A percentile compares a stretch with the other conserved stretches of the same genome.
Evolutionary conservation across 1,284 basidiomycete genomes (phyloP).

Genomic region (Exobasidium cylindrosporum): DNA sequence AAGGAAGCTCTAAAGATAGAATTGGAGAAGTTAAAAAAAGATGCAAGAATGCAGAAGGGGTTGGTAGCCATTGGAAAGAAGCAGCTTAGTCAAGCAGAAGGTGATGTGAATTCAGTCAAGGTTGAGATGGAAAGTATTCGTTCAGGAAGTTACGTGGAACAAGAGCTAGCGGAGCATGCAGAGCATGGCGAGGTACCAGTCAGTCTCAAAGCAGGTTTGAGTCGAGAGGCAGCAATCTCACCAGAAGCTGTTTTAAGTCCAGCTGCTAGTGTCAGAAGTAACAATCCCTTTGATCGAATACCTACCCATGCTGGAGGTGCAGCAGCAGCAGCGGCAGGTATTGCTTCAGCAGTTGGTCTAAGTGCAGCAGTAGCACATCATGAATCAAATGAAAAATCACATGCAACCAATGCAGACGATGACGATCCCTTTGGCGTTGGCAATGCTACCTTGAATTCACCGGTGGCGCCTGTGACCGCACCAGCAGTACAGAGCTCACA

Average conservation of each 20-base stretch:
- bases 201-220: no score
- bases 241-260: slow-evolving; percentile 45
- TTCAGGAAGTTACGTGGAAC: background rate
- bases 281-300: slow-evolving; percentile 85
- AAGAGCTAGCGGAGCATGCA: slow-evolving; percentile 14
- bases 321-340: slow-evolving; percentile 45
- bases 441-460: slow-evolving; percentile 26
- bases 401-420: slow-evolving; percentile 12
- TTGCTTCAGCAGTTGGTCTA: slow-evolving; percentile 33
- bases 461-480: slow-evolving; percentile 6
- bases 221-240: background rate
- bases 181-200: slow-evolving; percentile 6
- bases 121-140: slow-evolving; percentile 60
- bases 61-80: slow-evolving; percentile 90
- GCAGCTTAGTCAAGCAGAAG: slow-evolving; percentile 81
- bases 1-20: slow-evolving; percentile 70
- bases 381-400: background rate
- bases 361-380: slow-evolving; percentile 35
- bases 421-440: slow-evolving; percentile 39
- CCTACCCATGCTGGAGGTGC: slow-evolving; percentile 52
- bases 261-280: slow-evolving; percentile 66
- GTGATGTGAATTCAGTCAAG: slow-evolving; percentile 69
- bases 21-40: slow-evolving; percentile 85
- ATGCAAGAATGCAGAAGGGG: slow-evolving; percentile 92
- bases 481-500: slow-evolving; percentile 9